Evolutionary conservation across 352 stramenopile species (phyloP).

Genomic region (Bremia lactucae): DNA sequence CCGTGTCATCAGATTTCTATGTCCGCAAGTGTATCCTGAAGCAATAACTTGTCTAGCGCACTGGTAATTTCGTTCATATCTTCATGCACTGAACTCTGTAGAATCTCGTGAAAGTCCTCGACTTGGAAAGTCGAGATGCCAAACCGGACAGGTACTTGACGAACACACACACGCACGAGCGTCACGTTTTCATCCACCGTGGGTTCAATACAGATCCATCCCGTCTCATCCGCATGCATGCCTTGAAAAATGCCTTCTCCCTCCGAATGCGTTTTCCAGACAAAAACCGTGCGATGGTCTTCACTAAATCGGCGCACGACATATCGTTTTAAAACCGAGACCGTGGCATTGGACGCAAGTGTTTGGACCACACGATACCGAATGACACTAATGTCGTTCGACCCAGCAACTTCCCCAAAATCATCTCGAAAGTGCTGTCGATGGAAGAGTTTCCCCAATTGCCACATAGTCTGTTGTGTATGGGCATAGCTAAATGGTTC

Average conservation of each 20-base stretch:
- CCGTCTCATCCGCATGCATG: conserved; percentile 39
- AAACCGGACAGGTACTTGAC: conserved; percentile 7
- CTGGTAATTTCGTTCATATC: neutral
- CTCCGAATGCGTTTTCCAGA: conserved; percentile 34
- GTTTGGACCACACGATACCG: conserved; percentile 10
- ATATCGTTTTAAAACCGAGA: conserved; percentile 10
- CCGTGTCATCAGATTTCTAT: conserved; percentile 4
- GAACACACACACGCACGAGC: conserved; percentile 1
- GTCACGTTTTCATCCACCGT: conserved; percentile 1
- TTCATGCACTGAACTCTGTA: conserved; percentile 4
- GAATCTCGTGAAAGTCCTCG: conserved; percentile 2
- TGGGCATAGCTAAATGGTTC: conserved; percentile 14
- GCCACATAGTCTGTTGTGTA: conserved; percentile 10
- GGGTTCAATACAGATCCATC: conserved; percentile 19
- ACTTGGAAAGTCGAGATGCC: conserved; percentile 1
- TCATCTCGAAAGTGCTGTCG: conserved; percentile 10
- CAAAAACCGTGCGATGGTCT: conserved; percentile 25
- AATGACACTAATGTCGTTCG: conserved; percentile 16
- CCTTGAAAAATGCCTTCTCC: conserved; percentile 22
- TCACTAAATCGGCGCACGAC: conserved; percentile 25
- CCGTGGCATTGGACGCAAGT: conserved; percentile 1
- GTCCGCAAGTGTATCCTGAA: conserved; percentile 1
- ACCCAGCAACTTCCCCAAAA: conserved; percentile 9
- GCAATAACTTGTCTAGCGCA: neutral
- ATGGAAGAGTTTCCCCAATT: conserved; percentile 5